These are phyloP conservation scores for Tetradesmus lagerheimii DNA, from an alignment of 139 green algal species.

Conservation along the genomic window DNA sequence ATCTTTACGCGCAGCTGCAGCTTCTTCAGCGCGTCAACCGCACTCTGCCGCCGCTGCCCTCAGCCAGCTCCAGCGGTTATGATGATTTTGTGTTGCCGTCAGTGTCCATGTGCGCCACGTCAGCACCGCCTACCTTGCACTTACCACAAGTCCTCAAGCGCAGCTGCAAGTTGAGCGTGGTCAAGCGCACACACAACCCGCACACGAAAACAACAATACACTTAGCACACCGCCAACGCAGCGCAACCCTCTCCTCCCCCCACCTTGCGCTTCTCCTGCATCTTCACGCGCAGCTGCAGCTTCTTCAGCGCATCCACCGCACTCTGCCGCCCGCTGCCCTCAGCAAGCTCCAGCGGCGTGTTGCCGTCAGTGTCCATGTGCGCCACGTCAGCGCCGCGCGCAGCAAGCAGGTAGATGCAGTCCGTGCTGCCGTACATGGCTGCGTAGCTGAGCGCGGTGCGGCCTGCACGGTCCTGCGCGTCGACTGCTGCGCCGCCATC, in stretches of 20 bases:
- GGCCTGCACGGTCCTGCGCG: slow-evolving; percentile 43
- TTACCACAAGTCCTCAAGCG: too few relatives aligned
- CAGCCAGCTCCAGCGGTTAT: slow-evolving; percentile 58
- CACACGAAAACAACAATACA: too few relatives aligned
- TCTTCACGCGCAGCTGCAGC: slow-evolving; percentile 53
- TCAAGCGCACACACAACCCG: too few relatives aligned
- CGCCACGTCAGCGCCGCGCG: slow-evolving; percentile 53
- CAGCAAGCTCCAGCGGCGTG: slow-evolving; percentile 60
- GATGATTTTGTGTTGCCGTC: slow-evolving; percentile 59
- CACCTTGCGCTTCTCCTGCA: slow-evolving; percentile 51
- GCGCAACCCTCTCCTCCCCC: too few relatives aligned
- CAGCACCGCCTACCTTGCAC: too few relatives aligned
- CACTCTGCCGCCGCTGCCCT: slow-evolving; percentile 49
- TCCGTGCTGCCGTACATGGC: slow-evolving; percentile 60
- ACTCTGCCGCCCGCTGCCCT: slow-evolving; percentile 46
- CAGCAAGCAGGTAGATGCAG: slow-evolving; percentile 59
- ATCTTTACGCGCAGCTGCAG: slow-evolving; percentile 51
- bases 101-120: slow-evolving; percentile 56
- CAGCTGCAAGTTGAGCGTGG: too few relatives aligned
- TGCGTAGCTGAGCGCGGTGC: slow-evolving; percentile 60
- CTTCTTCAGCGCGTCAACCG: slow-evolving; percentile 48
- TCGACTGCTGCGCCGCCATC: slow-evolving; percentile 25
- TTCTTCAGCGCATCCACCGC: slow-evolving; percentile 50
- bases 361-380: slow-evolving; percentile 56
- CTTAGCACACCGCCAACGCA: too few relatives aligned